Conservation (phyloP, 2,329 filamentous ascomycete species). For the Alternaria alternata region DNA sequence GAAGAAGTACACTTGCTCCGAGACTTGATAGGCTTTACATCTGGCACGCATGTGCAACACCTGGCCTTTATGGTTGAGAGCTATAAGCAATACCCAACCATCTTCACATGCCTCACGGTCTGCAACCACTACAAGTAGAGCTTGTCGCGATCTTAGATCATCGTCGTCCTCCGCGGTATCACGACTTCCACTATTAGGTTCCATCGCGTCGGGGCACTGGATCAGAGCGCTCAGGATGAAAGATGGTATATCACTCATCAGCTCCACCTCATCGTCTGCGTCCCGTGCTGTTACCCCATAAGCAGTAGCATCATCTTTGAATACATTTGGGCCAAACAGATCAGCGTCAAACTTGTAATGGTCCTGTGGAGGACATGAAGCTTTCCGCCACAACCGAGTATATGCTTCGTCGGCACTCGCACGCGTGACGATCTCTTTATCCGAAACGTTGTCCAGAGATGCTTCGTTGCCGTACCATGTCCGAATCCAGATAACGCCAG, state of each 20-base stretch:
- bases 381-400: neutral
- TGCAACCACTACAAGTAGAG: constrained; percentile 1
- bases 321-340: neutral
- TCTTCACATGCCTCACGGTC: constrained; percentile 7
- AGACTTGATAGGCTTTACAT: neutral
- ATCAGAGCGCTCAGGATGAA: constrained; percentile 7
- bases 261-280: constrained; percentile 9
- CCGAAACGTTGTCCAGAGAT: neutral
- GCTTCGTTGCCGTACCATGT: constrained; percentile 12
- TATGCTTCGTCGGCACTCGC: constrained; percentile 6
- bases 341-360: neutral
- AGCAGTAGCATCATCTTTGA: neutral
- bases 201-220: constrained; percentile 5
- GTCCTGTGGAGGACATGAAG: neutral
- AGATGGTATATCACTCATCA: constrained; percentile 2
- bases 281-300: constrained; percentile 1
- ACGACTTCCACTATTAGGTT: neutral
- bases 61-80: neutral
- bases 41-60: constrained; percentile 3
- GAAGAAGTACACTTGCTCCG: neutral
- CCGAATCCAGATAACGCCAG: constrained; percentile 2
- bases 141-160: neutral
- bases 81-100: constrained; percentile 6
- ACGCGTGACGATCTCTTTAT: neutral
- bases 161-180: neutral